Evolutionary conservation across 2,329 filamentous ascomycete species (phyloP).

Genomic region (Venturia effusa): DNA sequence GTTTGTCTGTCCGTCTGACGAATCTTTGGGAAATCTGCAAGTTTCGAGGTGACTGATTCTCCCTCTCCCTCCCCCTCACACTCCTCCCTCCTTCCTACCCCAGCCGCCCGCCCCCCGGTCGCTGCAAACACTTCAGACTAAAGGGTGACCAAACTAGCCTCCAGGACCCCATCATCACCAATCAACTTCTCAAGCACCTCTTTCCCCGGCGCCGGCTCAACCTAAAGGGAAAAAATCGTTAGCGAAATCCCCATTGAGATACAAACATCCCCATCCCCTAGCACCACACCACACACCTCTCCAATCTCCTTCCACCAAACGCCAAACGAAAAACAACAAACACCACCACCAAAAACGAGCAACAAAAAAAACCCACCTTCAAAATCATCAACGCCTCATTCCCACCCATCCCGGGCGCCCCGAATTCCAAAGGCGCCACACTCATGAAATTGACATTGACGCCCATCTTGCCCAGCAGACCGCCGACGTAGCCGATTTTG

Average conservation of each 20-base stretch:
- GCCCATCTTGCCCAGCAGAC: slow-evolving; percentile 54
- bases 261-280: no score
- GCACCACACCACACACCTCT: neutral
- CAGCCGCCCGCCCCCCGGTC: no score
- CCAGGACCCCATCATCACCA: slow-evolving; percentile 38
- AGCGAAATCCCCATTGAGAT: no score
- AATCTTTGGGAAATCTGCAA: no score
- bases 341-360: no score
- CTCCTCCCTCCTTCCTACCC: no score
- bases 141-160: slow-evolving; percentile 41
- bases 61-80: neutral
- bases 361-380: slow-evolving; percentile 40
- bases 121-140: neutral
- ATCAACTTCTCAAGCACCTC: slow-evolving; percentile 42
- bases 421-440: slow-evolving; percentile 47
- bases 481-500: slow-evolving; percentile 72
- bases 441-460: slow-evolving; percentile 78
- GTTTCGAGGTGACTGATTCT: no score
- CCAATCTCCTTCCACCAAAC: no score
- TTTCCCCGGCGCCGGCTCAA: slow-evolving; percentile 49
- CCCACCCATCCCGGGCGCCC: slow-evolving; percentile 17
- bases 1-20: no score
- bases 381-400: slow-evolving; percentile 72
- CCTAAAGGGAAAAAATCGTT: neutral
- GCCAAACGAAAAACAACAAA: no score